Base-by-base conservation (phyloP, 2,329 filamentous ascomycete genomes). In the Botrytis fabae region DNA sequence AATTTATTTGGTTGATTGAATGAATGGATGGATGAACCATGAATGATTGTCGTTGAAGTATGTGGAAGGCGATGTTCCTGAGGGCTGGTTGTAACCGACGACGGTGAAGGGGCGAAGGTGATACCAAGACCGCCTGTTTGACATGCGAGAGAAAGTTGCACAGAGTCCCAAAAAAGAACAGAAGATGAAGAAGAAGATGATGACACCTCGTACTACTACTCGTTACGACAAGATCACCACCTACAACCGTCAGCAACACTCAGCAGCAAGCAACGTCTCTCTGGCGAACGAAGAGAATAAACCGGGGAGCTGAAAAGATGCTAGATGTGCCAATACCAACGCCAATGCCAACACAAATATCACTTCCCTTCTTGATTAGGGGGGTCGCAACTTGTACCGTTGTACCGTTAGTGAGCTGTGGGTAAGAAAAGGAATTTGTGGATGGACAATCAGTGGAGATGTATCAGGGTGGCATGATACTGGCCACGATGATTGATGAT, bases 401-500 rank as follows among this genome's bases (percentile, higher is more conserved):
- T 32, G 57, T 60, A 38, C 20, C 7, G 22, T 51, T 25, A 63
- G 40, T 20, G 2, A 22, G 40, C 14, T n/a, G 60, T 38, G 35
- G 60, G 9, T n/a, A 62, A 28, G 60, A 63, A 42, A 42, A 25
- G n/a, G 38, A 62, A 62, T 25, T 40, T n/a, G 60, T 38, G 14
- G 60, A 62, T 18, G 38, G 38, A 28, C 7, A 42, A n/a, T 20
- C 38, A 18, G 38, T 63, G 60, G 25, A 61, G 60, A 42, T 42
- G 60, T 42, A 62, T 62, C 60, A 62, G 60, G 60, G 28, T 62
- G 38, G 59, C 32, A 61, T 61, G 35, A 62, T 20, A 20, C 12
- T 42, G 38, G 5, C 10, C 18, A 42, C 9, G 22, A 25, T 12
- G 20, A 61, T 60, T 25, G 28, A 25, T 1, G 20, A n/a, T 62